Evolutionary conservation across 495 filamentous ascomycete genomes (phyloP), one percentile per base, ranked within the genome.

Genomic region (Bathelium albidoporum): DNA sequence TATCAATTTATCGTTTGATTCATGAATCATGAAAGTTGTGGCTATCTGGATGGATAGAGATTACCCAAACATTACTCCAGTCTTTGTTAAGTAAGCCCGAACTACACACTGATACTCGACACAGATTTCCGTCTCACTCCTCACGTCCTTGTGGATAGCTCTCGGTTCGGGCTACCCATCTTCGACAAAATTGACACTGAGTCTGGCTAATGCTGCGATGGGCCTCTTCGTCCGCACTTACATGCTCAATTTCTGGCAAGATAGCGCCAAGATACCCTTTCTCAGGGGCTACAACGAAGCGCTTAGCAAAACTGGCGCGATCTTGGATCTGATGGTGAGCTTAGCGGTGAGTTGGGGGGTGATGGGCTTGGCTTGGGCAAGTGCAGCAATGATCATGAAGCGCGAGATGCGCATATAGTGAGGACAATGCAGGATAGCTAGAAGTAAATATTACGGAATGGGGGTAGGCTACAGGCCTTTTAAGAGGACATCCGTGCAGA

Each of bases 41-140:
- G n/a, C n/a, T n/a, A n/a, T n/a, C n/a, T n/a, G n/a, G n/a, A n/a
- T n/a, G n/a, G n/a, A n/a, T n/a, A n/a, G n/a, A n/a, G n/a, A n/a
- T n/a, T n/a, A n/a, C n/a, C n/a, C n/a, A n/a, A n/a, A n/a, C n/a
- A n/a, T n/a, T n/a, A n/a, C n/a, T n/a, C n/a, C n/a, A n/a, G n/a
- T n/a, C n/a, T n/a, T n/a, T n/a, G n/a, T n/a, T n/a, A n/a, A n/a
- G n/a, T n/a, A n/a, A n/a, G n/a, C n/a, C n/a, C n/a, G n/a, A n/a
- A n/a, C n/a, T n/a, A n/a, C n/a, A n/a, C n/a, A n/a, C n/a, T n/a
- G n/a, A n/a, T n/a, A n/a, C n/a, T n/a, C n/a, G n/a, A n/a, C n/a
- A n/a, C n/a, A 85, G 74, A 64, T 85, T 76, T 14, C 81, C 74
- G 32, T 78, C 71, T 44, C 75, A 68, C 29, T 80, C 74, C 41